These are phyloP conservation scores for Solanum raphanifolium DNA, from an alignment of 257 asterid genomes.

Conservation along the genomic window DNA sequence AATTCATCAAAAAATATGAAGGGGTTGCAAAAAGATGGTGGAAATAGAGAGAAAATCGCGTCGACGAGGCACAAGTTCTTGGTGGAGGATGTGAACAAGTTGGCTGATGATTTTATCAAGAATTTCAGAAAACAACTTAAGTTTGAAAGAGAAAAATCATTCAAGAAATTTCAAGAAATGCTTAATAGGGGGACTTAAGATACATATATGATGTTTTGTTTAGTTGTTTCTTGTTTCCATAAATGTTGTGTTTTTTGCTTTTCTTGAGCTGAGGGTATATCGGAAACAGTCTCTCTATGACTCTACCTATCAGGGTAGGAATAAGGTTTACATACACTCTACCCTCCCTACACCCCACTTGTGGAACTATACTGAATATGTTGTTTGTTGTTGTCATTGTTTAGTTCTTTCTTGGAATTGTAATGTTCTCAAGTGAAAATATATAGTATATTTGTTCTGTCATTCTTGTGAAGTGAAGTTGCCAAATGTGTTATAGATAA, in stretches of 20 bases:
- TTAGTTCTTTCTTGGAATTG: neutral
- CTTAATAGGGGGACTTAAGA: constrained; percentile 1
- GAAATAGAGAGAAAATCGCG: neutral
- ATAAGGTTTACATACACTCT: no score
- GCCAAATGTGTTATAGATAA: neutral
- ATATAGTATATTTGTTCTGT: neutral
- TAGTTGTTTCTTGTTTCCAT: neutral
- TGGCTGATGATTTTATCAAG: constrained; percentile 41
- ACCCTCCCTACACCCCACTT: neutral
- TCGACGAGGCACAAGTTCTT: neutral
- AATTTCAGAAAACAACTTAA: constrained; percentile 36
- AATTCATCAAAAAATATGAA: neutral
- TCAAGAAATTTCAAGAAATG: constrained; percentile 21
- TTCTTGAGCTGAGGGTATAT: neutral
- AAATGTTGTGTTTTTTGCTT: neutral
- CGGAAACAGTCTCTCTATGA: neutral
- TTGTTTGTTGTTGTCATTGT: neutral
- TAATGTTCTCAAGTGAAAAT: neutral
- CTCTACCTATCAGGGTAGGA: no score
- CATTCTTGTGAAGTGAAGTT: neutral
- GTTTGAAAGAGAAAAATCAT: constrained; percentile 28
- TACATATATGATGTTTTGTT: neutral
- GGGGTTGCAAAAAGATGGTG: neutral
- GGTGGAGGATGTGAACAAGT: constrained; percentile 29
- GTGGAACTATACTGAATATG: neutral